Evolutionary conservation across 2,329 filamentous ascomycete genomes (phyloP).

Genomic region (Magnaporthiopsis incrustans): DNA sequence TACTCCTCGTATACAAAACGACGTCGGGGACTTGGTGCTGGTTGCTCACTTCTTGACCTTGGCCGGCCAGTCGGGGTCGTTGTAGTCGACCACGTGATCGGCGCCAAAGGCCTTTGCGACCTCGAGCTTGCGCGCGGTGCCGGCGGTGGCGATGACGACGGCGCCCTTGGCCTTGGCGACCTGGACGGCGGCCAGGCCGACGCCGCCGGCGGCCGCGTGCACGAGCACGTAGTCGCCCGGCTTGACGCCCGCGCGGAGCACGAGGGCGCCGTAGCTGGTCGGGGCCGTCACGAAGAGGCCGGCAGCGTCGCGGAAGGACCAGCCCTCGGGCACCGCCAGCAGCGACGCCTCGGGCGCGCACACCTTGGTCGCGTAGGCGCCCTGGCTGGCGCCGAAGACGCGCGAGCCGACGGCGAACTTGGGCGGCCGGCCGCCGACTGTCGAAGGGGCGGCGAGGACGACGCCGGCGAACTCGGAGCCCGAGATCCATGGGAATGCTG

Average conservation of each 20-base stretch:
- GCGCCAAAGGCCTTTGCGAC: slow-evolving; percentile 76
- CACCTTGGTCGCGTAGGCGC: slow-evolving; percentile 75
- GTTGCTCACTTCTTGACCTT: slow-evolving; percentile 52
- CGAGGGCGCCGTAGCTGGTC: slow-evolving; percentile 78
- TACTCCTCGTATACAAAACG: no score
- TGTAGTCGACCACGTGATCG: slow-evolving; percentile 76
- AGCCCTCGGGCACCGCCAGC: slow-evolving; percentile 68
- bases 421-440: slow-evolving; percentile 29
- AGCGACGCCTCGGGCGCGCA: slow-evolving; percentile 58
- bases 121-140: slow-evolving; percentile 68
- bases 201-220: slow-evolving; percentile 86
- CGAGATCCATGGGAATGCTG: slow-evolving; percentile 75
- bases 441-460: slow-evolving; percentile 53
- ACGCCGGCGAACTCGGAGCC: slow-evolving; percentile 77
- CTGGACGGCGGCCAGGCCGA: slow-evolving; percentile 85
- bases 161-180: slow-evolving; percentile 88
- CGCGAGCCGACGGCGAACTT: slow-evolving; percentile 70
- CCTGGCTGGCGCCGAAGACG: slow-evolving; percentile 82
- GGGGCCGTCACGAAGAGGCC: slow-evolving; percentile 89
- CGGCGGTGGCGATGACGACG: slow-evolving; percentile 87
- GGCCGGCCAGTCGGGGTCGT: slow-evolving; percentile 52
- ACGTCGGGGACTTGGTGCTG: no score
- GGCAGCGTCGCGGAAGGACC: slow-evolving; percentile 77
- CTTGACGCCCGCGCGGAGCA: slow-evolving; percentile 68
- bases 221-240: slow-evolving; percentile 80